Conservation (phyloP, 345 rosid genomes). For the Populus davidiana region DNA sequence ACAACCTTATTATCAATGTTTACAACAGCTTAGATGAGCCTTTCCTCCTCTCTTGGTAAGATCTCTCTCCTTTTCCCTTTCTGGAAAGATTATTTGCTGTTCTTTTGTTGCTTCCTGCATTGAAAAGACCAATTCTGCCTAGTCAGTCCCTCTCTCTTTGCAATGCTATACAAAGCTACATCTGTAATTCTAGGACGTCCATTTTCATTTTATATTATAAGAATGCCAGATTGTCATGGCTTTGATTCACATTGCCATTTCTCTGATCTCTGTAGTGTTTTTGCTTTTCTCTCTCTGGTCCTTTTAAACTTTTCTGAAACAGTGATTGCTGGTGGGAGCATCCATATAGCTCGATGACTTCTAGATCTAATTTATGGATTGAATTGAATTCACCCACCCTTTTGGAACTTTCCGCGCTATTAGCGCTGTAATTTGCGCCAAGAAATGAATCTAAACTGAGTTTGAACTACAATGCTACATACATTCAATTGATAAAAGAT, state of each 20-base stretch:
- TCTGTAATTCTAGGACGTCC: neutral
- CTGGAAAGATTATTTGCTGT: neutral
- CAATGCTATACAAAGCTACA: too few relatives aligned
- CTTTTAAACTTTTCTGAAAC: neutral
- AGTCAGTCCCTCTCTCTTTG: too few relatives aligned
- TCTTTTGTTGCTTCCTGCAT: neutral
- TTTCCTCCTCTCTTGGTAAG: conserved; percentile 31
- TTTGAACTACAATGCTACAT: neutral
- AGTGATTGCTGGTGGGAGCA: neutral
- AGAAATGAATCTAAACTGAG: neutral
- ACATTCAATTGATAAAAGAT: neutral
- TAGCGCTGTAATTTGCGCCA: neutral
- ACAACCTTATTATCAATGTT: conserved; percentile 34
- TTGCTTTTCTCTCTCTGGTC: neutral
- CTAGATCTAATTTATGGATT: neutral
- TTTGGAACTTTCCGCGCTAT: conserved; percentile 1
- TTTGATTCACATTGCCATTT: neutral
- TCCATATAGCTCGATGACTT: neutral
- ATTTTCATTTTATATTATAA: neutral
- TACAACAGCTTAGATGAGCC: conserved; percentile 31
- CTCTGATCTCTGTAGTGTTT: too few relatives aligned
- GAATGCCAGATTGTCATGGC: neutral
- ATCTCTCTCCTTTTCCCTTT: neutral
- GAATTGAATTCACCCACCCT: neutral
- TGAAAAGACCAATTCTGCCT: conserved; percentile 13